Base-by-base conservation (phyloP, 2,329 filamentous ascomycete genomes). In the Nemania abortiva region DNA sequence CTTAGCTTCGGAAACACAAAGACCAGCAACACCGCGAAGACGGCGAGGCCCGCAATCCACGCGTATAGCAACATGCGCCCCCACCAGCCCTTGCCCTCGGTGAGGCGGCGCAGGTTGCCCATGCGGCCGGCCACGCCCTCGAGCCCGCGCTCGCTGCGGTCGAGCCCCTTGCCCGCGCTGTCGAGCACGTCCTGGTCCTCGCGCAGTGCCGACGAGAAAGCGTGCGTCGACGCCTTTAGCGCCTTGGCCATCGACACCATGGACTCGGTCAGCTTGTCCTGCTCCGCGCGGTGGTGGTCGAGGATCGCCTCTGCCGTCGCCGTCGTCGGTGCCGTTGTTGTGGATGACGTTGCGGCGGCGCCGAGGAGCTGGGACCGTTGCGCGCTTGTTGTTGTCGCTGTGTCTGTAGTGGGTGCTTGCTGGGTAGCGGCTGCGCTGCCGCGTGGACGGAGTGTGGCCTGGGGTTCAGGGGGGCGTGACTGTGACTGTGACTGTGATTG, bases 31-130 rank as follows among this genome's bases (percentile, higher is more conserved):
- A 97, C 83, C 20, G 94, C 87, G 29, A 89, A 82, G n/a, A 97
- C 75, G 90, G 94, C 95, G 70, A 98, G 80, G 34, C 89, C 93
- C 75, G 91, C 92, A 57, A 98, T 94, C 86, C 93, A 92, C 47
- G 85, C 91, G 83, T 96, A 97, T 69, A 98, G 84, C 81, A 95
- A 85, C 84, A 97, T 88, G 61, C 95, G 84, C 6, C 92, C 94
- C 89, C 88, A 94, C 92, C 92, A 97, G 0, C 94, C 94, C 78
- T 91, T 91, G 3, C 94, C 95, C 82, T 98, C 95, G 18, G 91
- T 94, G 90, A 97, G 94, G 61, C 87, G 87, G 74, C 89, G 85
- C 77, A 98, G 80, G 75, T 88, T 86, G 1, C 92, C 91, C 93
- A 98, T 97, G 71, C 89, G 85, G 71, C 89, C 88, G 62, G 89